phyloP scores from a whole-genome alignment of 2,329 filamentous ascomycete genomes.

The Dothideomycetes sp. region DNA sequence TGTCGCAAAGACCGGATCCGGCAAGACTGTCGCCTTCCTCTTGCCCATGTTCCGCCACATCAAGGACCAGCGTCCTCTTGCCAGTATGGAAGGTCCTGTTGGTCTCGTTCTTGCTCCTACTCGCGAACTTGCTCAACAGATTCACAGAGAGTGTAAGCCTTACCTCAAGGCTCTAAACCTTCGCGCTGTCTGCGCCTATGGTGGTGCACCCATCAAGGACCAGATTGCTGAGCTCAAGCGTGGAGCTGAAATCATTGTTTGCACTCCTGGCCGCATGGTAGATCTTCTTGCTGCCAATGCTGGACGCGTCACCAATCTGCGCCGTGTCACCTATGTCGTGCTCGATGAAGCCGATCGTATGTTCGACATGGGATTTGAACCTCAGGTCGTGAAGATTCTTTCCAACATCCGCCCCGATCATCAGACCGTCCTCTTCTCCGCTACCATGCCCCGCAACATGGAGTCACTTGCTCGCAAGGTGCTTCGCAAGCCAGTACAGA shows the following conservation, averaged over 20 bases:
- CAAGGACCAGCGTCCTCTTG: constrained; percentile 77
- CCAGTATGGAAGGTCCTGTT: constrained; percentile 77
- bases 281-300: constrained; percentile 88
- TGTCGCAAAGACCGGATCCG: constrained; percentile 93
- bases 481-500: constrained; percentile 74
- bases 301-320: constrained; percentile 85
- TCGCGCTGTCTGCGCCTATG: constrained; percentile 84
- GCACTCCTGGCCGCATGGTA: constrained; percentile 90
- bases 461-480: constrained; percentile 84
- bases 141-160: constrained; percentile 87
- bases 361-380: constrained; percentile 99
- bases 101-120: constrained; percentile 88
- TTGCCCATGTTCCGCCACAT: constrained; percentile 98
- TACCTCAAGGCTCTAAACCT: constrained; percentile 81
- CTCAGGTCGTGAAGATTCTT: constrained; percentile 95
- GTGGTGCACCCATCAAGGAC: constrained; percentile 90
- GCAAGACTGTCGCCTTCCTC: constrained; percentile 92
- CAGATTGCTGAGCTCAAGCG: constrained; percentile 95
- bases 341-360: constrained; percentile 96
- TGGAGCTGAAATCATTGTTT: constrained; percentile 88
- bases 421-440: constrained; percentile 91
- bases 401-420: constrained; percentile 82
- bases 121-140: constrained; percentile 85
- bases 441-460: constrained; percentile 90
- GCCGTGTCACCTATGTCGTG: constrained; percentile 83